Evolutionary conservation across 2,329 filamentous ascomycete genomes (phyloP), one percentile per base, ranked within the genome.

Genomic region (Aurifilum marmelostoma): DNA sequence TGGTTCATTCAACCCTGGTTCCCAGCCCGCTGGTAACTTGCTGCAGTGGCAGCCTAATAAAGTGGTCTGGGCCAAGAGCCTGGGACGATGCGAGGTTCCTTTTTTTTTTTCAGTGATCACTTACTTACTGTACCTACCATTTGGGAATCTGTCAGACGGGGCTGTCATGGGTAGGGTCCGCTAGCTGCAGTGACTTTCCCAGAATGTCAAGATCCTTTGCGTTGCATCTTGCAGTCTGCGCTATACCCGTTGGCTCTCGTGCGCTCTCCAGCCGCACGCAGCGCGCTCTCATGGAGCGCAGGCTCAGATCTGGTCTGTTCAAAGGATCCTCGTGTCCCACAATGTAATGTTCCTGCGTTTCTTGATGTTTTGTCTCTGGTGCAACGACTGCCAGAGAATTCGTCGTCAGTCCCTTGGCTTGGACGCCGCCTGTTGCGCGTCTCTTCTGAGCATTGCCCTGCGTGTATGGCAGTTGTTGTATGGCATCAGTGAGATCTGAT

Each of bases 201-300:
- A 47, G 16, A n/a, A 24, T 47, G 63, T 37, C 52, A 12, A 14
- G 47, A 37, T 41, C 54, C n/a, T 34, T 32, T 29, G 52, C 52
- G n/a, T 39, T 27, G 50, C 64, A 39, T 50, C 56, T 65, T 43
- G 56, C 67, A 62, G 59, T 12, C 54, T 27, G 34, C 56, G 32
- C 62, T 61, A 66, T 56, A 47, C 63, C 63, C 29, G 43, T 66
- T 59, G 52, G 29, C 43, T 60, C 60, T 39, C 27, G 27, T 56
- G 63, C 16, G 27, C 52, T 27, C 52, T 24, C 50, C 63, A 56
- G n/a, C 29, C 43, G 18, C 58, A 34, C 12, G 43, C 43, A 47
- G 43, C 8, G 43, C 21, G 9, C 43, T 11, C 21, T n/a, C 43
- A 47, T 9, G 43, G 43, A 16, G 43, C 11, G 18, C 32, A 12